Conservation (phyloP, 1,284 basidiomycete species). For the Inonotus obliquus region DNA sequence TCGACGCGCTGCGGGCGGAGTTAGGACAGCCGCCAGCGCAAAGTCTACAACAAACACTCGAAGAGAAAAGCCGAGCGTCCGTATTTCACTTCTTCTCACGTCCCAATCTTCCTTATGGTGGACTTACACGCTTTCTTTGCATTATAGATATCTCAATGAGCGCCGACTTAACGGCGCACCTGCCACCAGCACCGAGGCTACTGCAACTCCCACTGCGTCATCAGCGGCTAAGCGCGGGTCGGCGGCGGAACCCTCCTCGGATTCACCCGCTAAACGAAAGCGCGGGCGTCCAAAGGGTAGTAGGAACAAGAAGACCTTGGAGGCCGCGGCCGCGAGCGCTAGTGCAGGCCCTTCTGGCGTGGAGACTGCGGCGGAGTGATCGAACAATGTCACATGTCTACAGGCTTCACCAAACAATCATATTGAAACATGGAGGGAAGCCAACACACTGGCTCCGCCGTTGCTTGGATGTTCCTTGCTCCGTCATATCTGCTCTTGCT, state of each 20-base stretch:
- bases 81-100: conserved; percentile 26
- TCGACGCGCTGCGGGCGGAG: conserved; percentile 66
- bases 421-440: background rate
- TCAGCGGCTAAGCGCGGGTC: conserved; percentile 26
- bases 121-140: background rate
- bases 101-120: background rate
- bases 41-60: conserved; percentile 61
- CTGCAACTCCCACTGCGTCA: background rate
- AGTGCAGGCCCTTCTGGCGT: background rate
- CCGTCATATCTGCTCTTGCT: background rate
- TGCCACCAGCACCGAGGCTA: conserved; percentile 27
- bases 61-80: conserved; percentile 70
- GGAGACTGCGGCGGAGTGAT: background rate
- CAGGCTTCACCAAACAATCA: background rate
- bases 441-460: background rate
- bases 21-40: conserved; percentile 70
- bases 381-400: background rate
- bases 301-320: conserved; percentile 34
- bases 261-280: conserved; percentile 35
- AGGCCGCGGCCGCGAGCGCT: background rate
- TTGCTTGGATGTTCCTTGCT: background rate
- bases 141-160: conserved; percentile 31
- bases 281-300: conserved; percentile 43
- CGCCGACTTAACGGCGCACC: conserved; percentile 26
- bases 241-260: conserved; percentile 29